Base-by-base conservation (phyloP, 495 filamentous ascomycete genomes). In the Trichoderma orchidacearum region DNA sequence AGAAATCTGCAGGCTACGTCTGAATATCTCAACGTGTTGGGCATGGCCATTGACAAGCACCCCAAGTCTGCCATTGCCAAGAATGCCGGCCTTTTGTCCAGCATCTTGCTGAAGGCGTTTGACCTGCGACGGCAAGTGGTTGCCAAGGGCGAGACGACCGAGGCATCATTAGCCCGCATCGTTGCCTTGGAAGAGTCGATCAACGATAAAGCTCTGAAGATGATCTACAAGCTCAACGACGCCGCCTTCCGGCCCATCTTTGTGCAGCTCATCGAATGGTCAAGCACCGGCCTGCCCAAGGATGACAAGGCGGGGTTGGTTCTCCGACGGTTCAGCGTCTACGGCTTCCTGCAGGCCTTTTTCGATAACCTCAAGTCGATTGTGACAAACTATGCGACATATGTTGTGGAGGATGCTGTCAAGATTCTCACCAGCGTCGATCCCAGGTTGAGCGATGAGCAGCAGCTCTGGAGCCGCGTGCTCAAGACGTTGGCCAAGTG, bases 221-320 rank as follows among this genome's bases (percentile, higher is more conserved):
- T 95, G 83, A 86, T 93, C 53, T 87, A 94, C 72, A 96, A 96
- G 76, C 78, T 97, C 21, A 97, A 96, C 69, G 94, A 98, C 68
- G 81, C 85, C n/a, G 81, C 86, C 17, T 98, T 97, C 80, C 80
- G 91, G n/a, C 93, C 93, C 0, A 82, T 97, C 53, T 97, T 97
- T 68, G 76, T 80, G 15, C 80, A 82, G 55, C 69, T 96, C 5
- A 74, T 91, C 23, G 90, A 95, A 30, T 95, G 90, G 89, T 80
- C 86, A 0, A 71, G 23, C 64, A 70, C 57, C 57, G 72, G 57
- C 56, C 70, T 76, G n/a, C 70, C 83, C 23, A 86, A 83, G 70
- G 78, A 78, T 56, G 85, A 89, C 57, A 63, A 60, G 1, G 60
- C 71, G 30, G 81, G 78, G 31, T 75, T 68, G 45, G 63, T 75